Percentiles rank a stretch among this genome's conserved stretches.
These are phyloP conservation scores for Dryadomyces quercus-mongolicae DNA, from an alignment of 2,329 filamentous ascomycete species.

Conservation along the genomic window DNA sequence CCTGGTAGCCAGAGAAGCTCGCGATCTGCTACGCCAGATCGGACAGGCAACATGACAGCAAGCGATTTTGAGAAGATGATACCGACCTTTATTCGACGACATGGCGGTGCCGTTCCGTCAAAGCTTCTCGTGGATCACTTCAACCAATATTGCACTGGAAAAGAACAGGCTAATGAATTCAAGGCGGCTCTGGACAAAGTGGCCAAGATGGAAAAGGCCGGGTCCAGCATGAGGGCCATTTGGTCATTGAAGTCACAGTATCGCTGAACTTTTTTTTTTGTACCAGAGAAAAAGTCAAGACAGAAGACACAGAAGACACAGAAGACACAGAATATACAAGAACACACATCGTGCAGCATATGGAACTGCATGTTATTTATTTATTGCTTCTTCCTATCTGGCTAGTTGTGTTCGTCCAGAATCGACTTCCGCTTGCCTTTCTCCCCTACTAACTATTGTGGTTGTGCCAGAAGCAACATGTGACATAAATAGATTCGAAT, in stretches of 20 bases:
- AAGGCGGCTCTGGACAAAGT: constrained; percentile 68
- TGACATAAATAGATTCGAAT: constrained; percentile 32
- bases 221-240: constrained; percentile 38
- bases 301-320: no score
- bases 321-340: no score
- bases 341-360: not conserved
- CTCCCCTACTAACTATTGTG: constrained; percentile 10
- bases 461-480: constrained; percentile 29
- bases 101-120: constrained; percentile 67
- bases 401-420: not conserved
- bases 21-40: constrained; percentile 29
- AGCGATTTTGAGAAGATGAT: constrained; percentile 63
- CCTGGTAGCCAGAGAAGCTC: constrained; percentile 22
- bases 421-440: not conserved
- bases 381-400: no score
- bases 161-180: constrained; percentile 63
- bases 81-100: constrained; percentile 62
- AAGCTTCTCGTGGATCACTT: constrained; percentile 88
- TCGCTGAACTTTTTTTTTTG: no score
- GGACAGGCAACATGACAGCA: constrained; percentile 26
- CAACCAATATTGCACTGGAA: constrained; percentile 61
- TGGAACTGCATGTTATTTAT: not conserved
- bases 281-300: no score
- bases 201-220: constrained; percentile 54
- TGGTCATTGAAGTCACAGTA: constrained; percentile 35